Evolutionary conservation across 2,329 filamentous ascomycete genomes (phyloP), one percentile per base, ranked within the genome.

Genomic region (Pseudogymnoascus sp.): DNA sequence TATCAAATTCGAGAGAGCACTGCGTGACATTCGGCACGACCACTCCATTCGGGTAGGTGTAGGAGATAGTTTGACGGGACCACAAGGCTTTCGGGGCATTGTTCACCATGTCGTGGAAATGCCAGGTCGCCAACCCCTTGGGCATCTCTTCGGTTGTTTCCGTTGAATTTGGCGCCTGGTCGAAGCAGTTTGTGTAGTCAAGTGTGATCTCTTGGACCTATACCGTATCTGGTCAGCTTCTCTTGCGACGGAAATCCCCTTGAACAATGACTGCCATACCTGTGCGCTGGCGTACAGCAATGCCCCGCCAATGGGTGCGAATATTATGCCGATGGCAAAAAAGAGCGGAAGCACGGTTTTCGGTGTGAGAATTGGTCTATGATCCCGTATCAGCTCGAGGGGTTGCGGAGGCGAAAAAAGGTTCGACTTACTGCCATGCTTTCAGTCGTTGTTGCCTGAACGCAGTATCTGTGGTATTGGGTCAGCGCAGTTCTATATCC

Each of bases 381-480:
- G 58, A 11, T 53, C 47, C 33, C 47, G 47, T 53, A 53, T 53
- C 28, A 53, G 47, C 28, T 33, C 28, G 47, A 33, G 47, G 25
- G 47, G 25, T 53, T 18, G 28, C 33, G 1, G 47, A 7, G 47
- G 47, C 47, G 47, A 20, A 53, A 18, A 33, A 53, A 25, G n/a
- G n/a, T 53, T 53, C 35, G 60, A 67, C 91, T 76, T 80, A 95
- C 88, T 99, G 94, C 94, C 94, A 99, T 78, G 94, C 94, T 78
- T 97, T 97, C 75, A 99, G 78, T 72, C 94, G 87, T 76, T 99
- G 94, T 74, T 99, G 94, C 69, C 94, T 85, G 74, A 97, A 99
- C 9, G 94, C 94, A 63, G 93, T 97, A 78, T 97, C 91, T 96
- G 71, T 61, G 59, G 36, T 53, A 63, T 66, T 47, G 28, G 62